Base-by-base conservation (phyloP, 371 early-diverging fungal genomes). In the Mortierella sp. region DNA sequence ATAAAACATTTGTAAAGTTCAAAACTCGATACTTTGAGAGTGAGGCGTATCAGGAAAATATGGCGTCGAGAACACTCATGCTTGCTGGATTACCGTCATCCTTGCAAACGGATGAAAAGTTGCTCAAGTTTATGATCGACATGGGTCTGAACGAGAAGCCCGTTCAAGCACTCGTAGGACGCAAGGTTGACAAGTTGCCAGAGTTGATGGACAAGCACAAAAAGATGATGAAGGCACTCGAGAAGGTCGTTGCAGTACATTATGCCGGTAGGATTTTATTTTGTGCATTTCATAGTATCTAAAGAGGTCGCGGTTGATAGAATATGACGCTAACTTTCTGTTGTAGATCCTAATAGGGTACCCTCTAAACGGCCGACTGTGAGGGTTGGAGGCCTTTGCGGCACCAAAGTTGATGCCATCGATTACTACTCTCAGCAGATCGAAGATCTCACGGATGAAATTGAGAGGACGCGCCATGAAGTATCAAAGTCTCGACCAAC, bases 361-460 rank as follows among this genome's bases (percentile, higher is more conserved):
- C 77, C 87, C 0, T 66, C 68, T 0, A 86, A 85, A 64, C 81
- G 94, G 53, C 94, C 94, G 0, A 87, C 84, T 7, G 85, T 90
- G 11, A 69, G 79, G 0, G 40, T 86, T 5, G 87, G 87, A 21
- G 77, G 84, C 0, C 72, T 83, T 45, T 84, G 91, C 11, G 95
- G 95, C 19, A 65, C 79, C 16, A 84, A 86, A 47, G 93, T 96
- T 19, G 96, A 97, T 65, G 91, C 93, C 10, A 96, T 97, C 65
- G 89, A 92, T 50, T 87, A 92, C 69, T 93, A 92, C 71, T 88
- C 94, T 19, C 80, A 87, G 24, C 74, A 88, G 57, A 88, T 97
- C 0, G 88, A 91, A 57, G 82, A 76, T 6, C 83, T 95, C 19
- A 92, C 94, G 65, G 73, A 84, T 13, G 84, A 93, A 43, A 96